Evolutionary conservation across 305 asterid species (phyloP).

Genomic region (Caryopteris hybrid): DNA sequence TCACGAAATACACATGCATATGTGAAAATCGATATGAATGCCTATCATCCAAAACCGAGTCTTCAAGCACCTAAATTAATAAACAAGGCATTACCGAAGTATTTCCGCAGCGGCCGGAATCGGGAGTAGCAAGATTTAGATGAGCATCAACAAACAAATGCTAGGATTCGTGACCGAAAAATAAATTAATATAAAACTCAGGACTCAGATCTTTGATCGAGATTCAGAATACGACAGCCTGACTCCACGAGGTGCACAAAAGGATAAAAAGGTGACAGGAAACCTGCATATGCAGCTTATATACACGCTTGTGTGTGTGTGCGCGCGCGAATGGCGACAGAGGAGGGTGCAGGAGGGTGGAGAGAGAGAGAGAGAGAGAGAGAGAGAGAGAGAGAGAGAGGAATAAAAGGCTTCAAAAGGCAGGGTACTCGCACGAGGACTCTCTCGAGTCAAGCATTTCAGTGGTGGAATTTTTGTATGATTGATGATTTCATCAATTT

Average conservation of each 20-base stretch:
- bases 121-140: constrained; percentile 18
- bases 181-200: neutral
- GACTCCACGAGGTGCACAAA: neutral
- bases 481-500: neutral
- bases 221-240: constrained; percentile 3
- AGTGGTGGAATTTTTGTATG: neutral
- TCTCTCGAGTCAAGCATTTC: neutral
- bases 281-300: neutral
- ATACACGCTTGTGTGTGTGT: neutral
- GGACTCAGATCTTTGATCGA: constrained; percentile 20
- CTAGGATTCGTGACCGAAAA: constrained; percentile 8
- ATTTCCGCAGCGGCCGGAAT: constrained; percentile 16
- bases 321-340: neutral
- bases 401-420: neutral
- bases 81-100: constrained; percentile 16
- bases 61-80: neutral
- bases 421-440: neutral
- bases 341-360: neutral
- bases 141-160: constrained; percentile 34
- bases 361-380: no score
- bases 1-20: constrained; percentile 17
- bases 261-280: neutral
- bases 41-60: neutral
- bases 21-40: neutral
- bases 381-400: neutral